These are phyloP conservation scores for Coccomyxa sp. DNA, from an alignment of 139 green algal genomes.

Conservation along the genomic window DNA sequence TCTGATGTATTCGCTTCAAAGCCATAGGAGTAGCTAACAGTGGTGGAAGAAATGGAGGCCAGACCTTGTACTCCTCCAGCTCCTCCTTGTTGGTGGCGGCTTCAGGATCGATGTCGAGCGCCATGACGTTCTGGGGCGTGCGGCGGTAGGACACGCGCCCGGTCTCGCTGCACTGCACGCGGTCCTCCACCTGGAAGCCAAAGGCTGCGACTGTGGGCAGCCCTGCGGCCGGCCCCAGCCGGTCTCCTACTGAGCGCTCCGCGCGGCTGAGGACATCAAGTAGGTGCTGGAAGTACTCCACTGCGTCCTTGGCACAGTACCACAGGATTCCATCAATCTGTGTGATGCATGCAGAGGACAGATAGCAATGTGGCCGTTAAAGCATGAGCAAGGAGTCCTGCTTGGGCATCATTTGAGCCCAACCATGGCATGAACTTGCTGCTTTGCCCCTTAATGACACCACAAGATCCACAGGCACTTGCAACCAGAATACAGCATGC, in stretches of 20 bases:
- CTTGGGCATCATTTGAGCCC: no score
- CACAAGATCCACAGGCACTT: no score
- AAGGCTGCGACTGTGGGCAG: neutral
- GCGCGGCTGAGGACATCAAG: constrained; percentile 58
- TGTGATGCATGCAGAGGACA: no score
- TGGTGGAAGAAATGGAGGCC: no score
- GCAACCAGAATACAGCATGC: no score
- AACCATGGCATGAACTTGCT: no score
- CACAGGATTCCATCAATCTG: no score
- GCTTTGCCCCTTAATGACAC: no score
- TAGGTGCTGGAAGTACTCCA: constrained; percentile 91
- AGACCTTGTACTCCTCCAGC: constrained; percentile 58
- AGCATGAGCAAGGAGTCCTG: no score
- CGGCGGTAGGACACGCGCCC: constrained; percentile 59
- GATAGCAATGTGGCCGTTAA: no score
- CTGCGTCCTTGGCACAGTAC: constrained; percentile 68
- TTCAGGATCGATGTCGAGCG: constrained; percentile 83
- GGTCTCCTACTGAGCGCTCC: constrained; percentile 31
- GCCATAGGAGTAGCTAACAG: no score
- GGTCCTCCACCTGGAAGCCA: constrained; percentile 40
- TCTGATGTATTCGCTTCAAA: no score
- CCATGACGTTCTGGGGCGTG: constrained; percentile 49
- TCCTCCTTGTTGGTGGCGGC: constrained; percentile 78
- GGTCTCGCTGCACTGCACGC: constrained; percentile 50
- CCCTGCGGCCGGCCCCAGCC: constrained; percentile 19